Conservation (phyloP, 73 alveolate genomes). For the Symbiodinium natans region DNA sequence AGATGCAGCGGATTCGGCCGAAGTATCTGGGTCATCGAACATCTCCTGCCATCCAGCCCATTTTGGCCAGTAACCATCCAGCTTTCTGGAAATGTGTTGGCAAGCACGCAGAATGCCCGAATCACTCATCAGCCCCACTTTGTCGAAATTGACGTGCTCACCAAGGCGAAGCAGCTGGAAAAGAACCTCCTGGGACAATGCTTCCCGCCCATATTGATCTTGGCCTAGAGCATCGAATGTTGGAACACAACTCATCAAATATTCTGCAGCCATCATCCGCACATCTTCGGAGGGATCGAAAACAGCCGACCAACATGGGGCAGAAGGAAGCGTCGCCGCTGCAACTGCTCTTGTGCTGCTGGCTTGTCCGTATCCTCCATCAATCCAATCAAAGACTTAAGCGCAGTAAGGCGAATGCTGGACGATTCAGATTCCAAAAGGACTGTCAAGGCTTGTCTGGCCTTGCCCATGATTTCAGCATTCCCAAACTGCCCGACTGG, state of each 20-base stretch:
- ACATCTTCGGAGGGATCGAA: conserved; percentile 35
- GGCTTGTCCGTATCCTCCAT: background rate
- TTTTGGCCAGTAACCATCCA: conserved; percentile 35
- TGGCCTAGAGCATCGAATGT: background rate
- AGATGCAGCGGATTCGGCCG: conserved; percentile 2
- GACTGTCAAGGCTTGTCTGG: background rate
- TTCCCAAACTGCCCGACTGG: background rate
- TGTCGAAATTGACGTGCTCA: background rate
- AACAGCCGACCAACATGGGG: background rate
- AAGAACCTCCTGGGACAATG: background rate
- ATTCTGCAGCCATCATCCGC: background rate
- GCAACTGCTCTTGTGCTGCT: background rate
- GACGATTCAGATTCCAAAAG: background rate
- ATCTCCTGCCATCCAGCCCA: conserved; percentile 60
- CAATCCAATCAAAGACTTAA: background rate
- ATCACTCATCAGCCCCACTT: background rate
- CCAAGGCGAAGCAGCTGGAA: background rate
- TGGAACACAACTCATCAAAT: background rate
- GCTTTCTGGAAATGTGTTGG: background rate
- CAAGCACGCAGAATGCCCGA: background rate
- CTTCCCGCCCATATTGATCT: background rate
- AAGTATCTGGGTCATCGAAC: background rate
- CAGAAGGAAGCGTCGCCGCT: background rate
- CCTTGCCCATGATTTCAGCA: background rate
- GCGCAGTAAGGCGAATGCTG: background rate